phyloP scores from a whole-genome alignment of 495 filamentous ascomycete genomes.

The Clavariopsis aquatica region DNA sequence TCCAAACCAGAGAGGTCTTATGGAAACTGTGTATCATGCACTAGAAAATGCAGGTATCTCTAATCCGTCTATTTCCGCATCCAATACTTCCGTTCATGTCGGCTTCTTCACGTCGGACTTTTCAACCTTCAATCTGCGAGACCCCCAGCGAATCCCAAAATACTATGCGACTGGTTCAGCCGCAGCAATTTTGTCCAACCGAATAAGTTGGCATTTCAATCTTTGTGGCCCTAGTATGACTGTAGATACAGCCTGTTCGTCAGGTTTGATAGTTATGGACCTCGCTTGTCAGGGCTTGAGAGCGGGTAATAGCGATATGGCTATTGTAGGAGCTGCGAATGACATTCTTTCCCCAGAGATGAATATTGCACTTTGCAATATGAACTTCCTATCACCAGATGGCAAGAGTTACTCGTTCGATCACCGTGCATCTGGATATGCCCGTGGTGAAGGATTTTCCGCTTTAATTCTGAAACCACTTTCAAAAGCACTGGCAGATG shows the following conservation, averaged over 20 bases:
- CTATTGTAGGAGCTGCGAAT: not conserved
- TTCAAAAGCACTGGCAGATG: slow-evolving; percentile 37
- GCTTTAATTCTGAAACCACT: slow-evolving; percentile 43
- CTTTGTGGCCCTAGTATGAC: not conserved
- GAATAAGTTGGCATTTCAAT: slow-evolving; percentile 17
- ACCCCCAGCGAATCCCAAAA: not conserved
- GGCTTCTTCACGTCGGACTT: slow-evolving; percentile 10
- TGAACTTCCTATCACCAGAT: slow-evolving; percentile 10
- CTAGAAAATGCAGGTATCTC: slow-evolving; percentile 23
- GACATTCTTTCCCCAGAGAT: not conserved
- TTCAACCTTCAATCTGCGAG: not conserved
- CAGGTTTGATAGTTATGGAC: not conserved
- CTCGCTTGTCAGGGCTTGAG: slow-evolving; percentile 4
- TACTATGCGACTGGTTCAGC: not conserved
- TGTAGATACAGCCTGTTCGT: slow-evolving; percentile 15
- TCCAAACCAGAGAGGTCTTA: slow-evolving; percentile 9
- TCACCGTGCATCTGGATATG: slow-evolving; percentile 13
- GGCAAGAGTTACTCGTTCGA: slow-evolving; percentile 22
- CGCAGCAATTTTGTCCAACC: not conserved
- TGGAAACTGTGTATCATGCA: slow-evolving; percentile 12
- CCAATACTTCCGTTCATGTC: slow-evolving; percentile 7
- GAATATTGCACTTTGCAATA: not conserved
- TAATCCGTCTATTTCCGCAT: not conserved
- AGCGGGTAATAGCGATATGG: not conserved
- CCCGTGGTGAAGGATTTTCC: not conserved